Base-by-base conservation (phyloP, 176 grass and related monocot species). In the Urochloa ruziziensis region DNA sequence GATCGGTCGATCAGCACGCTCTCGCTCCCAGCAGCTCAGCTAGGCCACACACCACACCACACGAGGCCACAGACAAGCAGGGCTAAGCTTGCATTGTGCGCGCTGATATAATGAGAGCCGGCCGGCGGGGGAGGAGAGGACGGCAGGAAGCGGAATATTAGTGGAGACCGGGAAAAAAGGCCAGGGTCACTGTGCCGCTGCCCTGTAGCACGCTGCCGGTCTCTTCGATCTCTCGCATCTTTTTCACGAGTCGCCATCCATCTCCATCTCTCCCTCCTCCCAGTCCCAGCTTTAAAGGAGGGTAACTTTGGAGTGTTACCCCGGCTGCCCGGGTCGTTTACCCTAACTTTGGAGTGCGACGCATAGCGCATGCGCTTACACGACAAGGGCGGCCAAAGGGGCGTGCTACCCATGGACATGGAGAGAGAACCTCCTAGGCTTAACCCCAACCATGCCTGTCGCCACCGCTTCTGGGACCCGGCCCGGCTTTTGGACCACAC, bases 231-330 rank as follows among this genome's bases (percentile, higher is more conserved):
- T 48, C 69, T 72, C 27, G 80, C 84, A 79, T 61, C 57, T 57
- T 64, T 83, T 83, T 86, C 71, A 79, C 88, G 21, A 71, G 40
- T 82, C 83, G 61, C 64, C 62, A 37, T 25, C 67, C 24, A 5
- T 2, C 4, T 4, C 34, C 13, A 19, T 47, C 29, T 62, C 42
- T 48, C 15, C 49, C 60, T n/a, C n/a, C n/a, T n/a, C n/a, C n/a
- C n/a, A n/a, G 39, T 4, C 34, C 27, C 75, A 57, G 72, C 79
- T 83, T 86, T 90, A 86, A 86, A 66, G 59, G 49, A 67, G 59
- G 48, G 89, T 90, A 86, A 90, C 74, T 83, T 90, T 79, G 79
- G 49, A 19, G 57, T 4, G 84, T 90, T 86, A 86, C 88, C 67
- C 88, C 67, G 23, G 21, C 60, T 46, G 68, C 24, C 69, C 43